Evolutionary conservation across 1,139 yeast genomes (phyloP), one percentile per base, ranked within the genome.

Genomic region (Diutina neorugosa): DNA sequence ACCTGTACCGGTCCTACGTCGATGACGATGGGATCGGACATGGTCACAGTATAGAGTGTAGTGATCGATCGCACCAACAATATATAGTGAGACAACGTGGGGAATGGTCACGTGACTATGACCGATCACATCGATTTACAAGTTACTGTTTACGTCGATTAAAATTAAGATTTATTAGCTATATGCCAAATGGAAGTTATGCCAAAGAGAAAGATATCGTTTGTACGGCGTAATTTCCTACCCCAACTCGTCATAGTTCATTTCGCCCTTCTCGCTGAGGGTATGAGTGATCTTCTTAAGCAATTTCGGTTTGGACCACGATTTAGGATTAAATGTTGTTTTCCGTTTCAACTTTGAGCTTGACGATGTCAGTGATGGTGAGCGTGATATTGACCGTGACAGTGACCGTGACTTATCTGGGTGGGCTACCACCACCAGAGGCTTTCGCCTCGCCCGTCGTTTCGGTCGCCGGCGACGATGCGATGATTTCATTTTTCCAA

Each of bases 11-110:
- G 37, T 2, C 50, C 50, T 16, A 46, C 16, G 20, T 18, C 37
- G 21, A 46, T 6, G 16, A 46, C 50, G n/a, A 27, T 27, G 40
- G 50, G 37, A 18, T 46, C 50, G 31, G 48, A 44, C 48, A 44
- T 44, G 16, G 12, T n/a, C 3, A 11, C n/a, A 23, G 20, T 14
- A n/a, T n/a, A n/a, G n/a, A n/a, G n/a, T n/a, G n/a, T n/a, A n/a
- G n/a, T n/a, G n/a, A n/a, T n/a, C n/a, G n/a, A n/a, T n/a, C n/a
- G n/a, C n/a, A n/a, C n/a, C n/a, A n/a, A n/a, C n/a, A n/a, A n/a
- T n/a, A n/a, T n/a, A n/a, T n/a, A 34, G 4, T 34, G 40, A 23
- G 25, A 23, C 25, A 23, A 23, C 25, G 25, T 23, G 25, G 25
- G 25, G 25, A 23, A 7, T n/a, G 7, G 25, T 23, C 25, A 23